Evolutionary conservation across 2,329 filamentous ascomycete genomes (phyloP), one percentile per base, ranked within the genome.

Genomic region (Fusarium luffae): DNA sequence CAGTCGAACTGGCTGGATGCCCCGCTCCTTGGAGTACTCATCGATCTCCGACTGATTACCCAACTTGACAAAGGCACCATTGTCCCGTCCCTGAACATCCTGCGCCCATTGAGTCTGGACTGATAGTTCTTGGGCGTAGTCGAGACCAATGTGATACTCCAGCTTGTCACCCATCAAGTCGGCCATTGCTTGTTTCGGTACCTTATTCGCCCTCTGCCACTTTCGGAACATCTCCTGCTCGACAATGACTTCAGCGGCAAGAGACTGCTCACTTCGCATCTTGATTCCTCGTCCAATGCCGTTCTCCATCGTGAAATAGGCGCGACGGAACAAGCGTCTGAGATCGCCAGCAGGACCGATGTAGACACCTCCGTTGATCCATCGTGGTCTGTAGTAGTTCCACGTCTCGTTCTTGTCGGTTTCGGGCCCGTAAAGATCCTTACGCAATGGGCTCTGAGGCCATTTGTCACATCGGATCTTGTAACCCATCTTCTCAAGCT

Each of bases 281-380:
- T 21, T 47, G 12, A 65, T 46, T 2, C n/a, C 59, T 9, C 37
- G 32, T 9, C 32, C 59, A 3, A 65, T n/a, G 1, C 43, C 18
- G 1, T 13, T 23, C 19, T 64, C 50, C 11, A 51, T 37, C 2
- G 25, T 65, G 10, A 59, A 23, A 5, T 34, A 32, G 3, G 59
- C 27, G 16, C 59, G 62, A 13, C 59, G 62, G 5, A 65, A 65
- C 3, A 65, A 7, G 7, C 62, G 18, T 27, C 62, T 50, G 19
- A 65, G 44, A 3, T 65, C 62, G 4, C 62, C 62, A 27, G 59
- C 62, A 18, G 62, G 62, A 3, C 62, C 62, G 1, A 65, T 65
- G 12, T 65, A 65, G 32, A 65, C 40, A 5, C 62, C 62, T 10
- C 62, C 62, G 4, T 65, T 65, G 11, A 65, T 30, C 59, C 51